These are phyloP conservation scores for Alternaria triticimaculans DNA, from an alignment of 2,329 filamentous ascomycete genomes.

Conservation along the genomic window DNA sequence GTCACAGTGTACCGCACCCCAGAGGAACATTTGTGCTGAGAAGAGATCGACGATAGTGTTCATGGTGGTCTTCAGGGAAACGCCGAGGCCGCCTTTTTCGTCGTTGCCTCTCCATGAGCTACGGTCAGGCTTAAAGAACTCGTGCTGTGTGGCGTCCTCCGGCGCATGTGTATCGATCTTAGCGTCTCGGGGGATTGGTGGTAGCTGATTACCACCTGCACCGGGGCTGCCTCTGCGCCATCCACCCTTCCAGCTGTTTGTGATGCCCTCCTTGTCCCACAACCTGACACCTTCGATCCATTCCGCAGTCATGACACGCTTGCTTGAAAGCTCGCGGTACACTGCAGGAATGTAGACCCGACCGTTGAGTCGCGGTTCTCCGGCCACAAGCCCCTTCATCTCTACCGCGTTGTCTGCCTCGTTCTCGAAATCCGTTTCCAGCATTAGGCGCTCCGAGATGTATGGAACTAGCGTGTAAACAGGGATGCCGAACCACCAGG, in stretches of 20 bases:
- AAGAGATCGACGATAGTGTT: conserved; percentile 96
- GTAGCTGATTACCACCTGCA: conserved; percentile 70
- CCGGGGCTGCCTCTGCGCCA: conserved; percentile 79
- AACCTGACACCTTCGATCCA: conserved; percentile 96
- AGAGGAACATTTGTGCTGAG: conserved; percentile 97
- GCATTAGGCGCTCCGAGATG: conserved; percentile 85
- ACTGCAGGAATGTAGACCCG: conserved; percentile 89
- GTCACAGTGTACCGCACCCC: conserved; percentile 94
- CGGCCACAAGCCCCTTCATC: conserved; percentile 78
- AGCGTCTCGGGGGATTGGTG: conserved; percentile 48
- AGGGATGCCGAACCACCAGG: conserved; percentile 89
- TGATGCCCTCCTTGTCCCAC: conserved; percentile 88
- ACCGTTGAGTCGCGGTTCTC: conserved; percentile 76
- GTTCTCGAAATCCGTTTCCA: conserved; percentile 94
- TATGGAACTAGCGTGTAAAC: conserved; percentile 91
- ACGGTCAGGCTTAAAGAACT: conserved; percentile 79
- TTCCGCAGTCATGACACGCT: conserved; percentile 88
- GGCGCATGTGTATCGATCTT: conserved; percentile 40
- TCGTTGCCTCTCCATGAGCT: conserved; percentile 76
- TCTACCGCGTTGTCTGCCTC: conserved; percentile 87
- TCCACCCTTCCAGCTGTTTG: conserved; percentile 77
- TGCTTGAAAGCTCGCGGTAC: conserved; percentile 81
- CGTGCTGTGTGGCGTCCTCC: conserved; percentile 51
- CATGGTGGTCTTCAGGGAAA: conserved; percentile 88
- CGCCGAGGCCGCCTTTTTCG: conserved; percentile 79